Base-by-base conservation (phyloP, 2,329 filamentous ascomycete species). In the Dothistroma septosporum region DNA sequence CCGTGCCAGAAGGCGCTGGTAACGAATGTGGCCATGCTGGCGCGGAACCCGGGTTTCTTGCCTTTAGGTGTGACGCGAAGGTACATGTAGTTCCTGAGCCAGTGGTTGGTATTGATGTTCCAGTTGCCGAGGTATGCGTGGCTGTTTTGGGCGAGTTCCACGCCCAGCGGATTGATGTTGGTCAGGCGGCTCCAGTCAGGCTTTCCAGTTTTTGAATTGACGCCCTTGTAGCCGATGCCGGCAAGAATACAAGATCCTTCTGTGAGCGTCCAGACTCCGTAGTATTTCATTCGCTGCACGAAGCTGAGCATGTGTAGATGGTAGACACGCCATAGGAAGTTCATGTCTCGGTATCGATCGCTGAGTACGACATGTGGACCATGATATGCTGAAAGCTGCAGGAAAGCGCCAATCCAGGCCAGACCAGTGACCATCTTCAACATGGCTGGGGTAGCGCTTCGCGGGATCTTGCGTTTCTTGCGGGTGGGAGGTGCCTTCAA, bases 71-170 rank as follows among this genome's bases (percentile, higher is more conserved):
- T 99, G 2, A 99, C 94, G 24, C 94, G 87, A 53, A 99, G 82
- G 73, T 97, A 99, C 68, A 99, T 83, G 73, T 97, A 99, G 76
- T 97, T 96, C 52, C 92, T 86, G 63, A 99, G 80, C 94, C 94
- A 99, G 70, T 91, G 86, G 75, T 97, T 99, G 12, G 94, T 99
- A 76, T 97, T 97, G 79, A 97, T 96, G 76, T 99, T 99, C 94
- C 94, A 99, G 70, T 86, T 89, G 53, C 88, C 93, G 2, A 99
- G 83, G 70, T 94, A 97, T 1, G 86, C 92, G 57, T 93, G 87
- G n/a, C 90, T 90, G 74, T 97, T 99, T 76, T 97, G 92, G 0
- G 93, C 94, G 0, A 86, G 82, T 77, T 99, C 94, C 31, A 99
- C 90, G 2, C 85, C 86, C 82, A 87, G 88, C 0, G 94, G 89